A percentile compares a stretch with the other conserved stretches of the same genome.
Evolutionary conservation across 306 rosid genomes (phyloP).

Genomic region (Cucurbita ficifolia): DNA sequence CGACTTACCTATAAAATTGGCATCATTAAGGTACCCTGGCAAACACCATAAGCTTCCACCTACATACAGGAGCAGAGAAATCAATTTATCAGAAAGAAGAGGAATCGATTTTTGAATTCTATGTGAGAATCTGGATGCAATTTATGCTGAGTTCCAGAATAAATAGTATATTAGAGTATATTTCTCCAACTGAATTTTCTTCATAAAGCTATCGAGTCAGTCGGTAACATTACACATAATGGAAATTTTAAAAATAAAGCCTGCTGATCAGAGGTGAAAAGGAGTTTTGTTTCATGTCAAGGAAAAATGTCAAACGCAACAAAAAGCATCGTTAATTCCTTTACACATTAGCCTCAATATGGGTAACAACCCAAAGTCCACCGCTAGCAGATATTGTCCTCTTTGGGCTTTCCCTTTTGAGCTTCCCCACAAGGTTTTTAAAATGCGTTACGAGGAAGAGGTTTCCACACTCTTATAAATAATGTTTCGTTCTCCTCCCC

Average conservation of each 20-base stretch:
- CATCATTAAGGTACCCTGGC: slow-evolving; percentile 26
- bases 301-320: not conserved
- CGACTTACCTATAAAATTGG: slow-evolving; percentile 27
- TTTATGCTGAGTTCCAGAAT: not conserved
- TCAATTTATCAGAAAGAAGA: not conserved
- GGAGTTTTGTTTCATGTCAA: not conserved
- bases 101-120: not conserved
- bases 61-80: not conserved
- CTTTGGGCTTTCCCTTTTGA: too few species aligned
- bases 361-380: not conserved
- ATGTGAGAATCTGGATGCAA: not conserved
- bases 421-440: too few species aligned
- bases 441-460: too few species aligned
- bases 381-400: too few species aligned
- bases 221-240: not conserved
- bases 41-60: slow-evolving; percentile 36
- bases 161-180: not conserved
- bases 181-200: not conserved
- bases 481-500: too few species aligned
- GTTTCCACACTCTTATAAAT: too few species aligned
- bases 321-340: not conserved
- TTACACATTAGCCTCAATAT: not conserved
- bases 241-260: not conserved
- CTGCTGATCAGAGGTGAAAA: not conserved
- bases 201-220: not conserved